These are phyloP conservation scores for Solanum appendiculatum DNA, from an alignment of 257 asterid species.

Conservation along the genomic window DNA sequence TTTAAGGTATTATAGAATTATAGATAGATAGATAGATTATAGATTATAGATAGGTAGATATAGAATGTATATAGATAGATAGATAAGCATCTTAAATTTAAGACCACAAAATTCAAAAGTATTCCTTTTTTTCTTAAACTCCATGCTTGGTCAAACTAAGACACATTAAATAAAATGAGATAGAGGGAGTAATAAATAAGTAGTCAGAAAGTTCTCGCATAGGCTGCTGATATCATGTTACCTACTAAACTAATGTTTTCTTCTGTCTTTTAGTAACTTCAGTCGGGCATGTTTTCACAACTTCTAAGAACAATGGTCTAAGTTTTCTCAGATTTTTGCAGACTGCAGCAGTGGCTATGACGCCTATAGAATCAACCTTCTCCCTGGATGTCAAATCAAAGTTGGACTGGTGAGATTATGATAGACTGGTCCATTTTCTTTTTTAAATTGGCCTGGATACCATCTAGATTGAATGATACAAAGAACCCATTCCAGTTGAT, in stretches of 20 bases:
- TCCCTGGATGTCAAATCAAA: conserved; percentile 89
- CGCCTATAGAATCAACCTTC: conserved; percentile 95
- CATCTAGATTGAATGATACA: background rate
- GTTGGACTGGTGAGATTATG: conserved; percentile 76
- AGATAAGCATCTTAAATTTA: background rate
- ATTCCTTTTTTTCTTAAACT: background rate
- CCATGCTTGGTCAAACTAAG: background rate
- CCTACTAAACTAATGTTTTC: background rate
- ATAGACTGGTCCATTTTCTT: background rate
- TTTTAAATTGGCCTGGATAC: background rate
- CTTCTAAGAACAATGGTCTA: background rate
- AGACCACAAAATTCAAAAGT: background rate
- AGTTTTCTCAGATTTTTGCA: conserved; percentile 20
- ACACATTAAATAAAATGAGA: background rate
- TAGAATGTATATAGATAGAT: too few relatives aligned
- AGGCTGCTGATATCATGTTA: background rate
- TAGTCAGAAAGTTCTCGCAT: background rate
- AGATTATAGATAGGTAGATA: background rate
- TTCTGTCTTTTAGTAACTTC: background rate
- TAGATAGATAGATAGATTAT: too few relatives aligned
- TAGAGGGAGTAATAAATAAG: background rate
- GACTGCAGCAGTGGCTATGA: conserved; percentile 99
- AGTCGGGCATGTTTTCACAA: background rate
- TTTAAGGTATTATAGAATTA: too few relatives aligned
- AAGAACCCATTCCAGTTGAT: background rate